Conservation (phyloP, 305 asterid genomes). For the Solanum aculeatissimum region DNA sequence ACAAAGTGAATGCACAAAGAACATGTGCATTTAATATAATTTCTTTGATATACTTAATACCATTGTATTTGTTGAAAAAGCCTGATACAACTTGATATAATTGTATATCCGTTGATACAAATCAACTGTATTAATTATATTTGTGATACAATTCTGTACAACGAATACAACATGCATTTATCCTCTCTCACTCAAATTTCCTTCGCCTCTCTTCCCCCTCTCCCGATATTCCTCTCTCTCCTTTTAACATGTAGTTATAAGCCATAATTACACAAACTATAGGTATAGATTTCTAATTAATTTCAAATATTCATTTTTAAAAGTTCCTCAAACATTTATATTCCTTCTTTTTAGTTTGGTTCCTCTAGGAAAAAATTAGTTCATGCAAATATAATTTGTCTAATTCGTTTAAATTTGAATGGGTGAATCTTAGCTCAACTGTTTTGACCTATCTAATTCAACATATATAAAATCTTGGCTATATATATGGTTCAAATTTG, state of each 20-base stretch:
- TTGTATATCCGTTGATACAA: no score
- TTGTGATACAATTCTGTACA: background rate
- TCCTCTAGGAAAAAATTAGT: background rate
- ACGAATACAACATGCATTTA: background rate
- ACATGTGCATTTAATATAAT: background rate
- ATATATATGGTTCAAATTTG: background rate
- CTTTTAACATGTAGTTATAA: background rate
- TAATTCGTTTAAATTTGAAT: background rate
- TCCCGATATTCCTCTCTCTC: no score
- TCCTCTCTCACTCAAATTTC: background rate
- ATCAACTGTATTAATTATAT: no score
- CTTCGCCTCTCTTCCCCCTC: background rate
- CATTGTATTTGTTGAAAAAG: no score
- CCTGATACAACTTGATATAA: no score
- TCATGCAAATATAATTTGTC: background rate
- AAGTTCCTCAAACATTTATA: background rate
- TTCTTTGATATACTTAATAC: background rate
- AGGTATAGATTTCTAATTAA: background rate
- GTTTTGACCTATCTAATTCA: background rate
- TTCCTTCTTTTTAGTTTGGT: background rate
- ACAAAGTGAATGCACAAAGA: background rate
- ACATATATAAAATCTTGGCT: no score
- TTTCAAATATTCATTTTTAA: background rate
- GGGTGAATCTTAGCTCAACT: background rate
- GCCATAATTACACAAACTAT: background rate